Evolutionary conservation across 345 rosid species (phyloP), one percentile per base, ranked within the genome.

Genomic region (Dipteronia sinensis): DNA sequence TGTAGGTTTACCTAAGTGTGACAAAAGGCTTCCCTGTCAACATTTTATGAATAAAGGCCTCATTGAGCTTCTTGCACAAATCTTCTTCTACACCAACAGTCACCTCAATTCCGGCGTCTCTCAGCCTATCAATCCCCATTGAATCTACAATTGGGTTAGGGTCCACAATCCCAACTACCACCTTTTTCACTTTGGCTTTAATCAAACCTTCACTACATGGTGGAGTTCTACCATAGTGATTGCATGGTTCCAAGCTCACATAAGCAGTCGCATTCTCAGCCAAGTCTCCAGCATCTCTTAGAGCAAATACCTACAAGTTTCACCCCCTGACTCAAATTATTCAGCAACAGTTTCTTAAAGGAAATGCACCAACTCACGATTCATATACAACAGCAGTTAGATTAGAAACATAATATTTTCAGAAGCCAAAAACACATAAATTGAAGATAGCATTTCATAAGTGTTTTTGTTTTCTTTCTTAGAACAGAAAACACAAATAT

Each of bases 171-270:
- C 98, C 98, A 11, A 91, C 64, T 3, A 92, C 97, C 74, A 88
- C 93, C 85, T 85, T 90, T 79, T 89, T 96, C 81, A 91, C 93
- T 73, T 91, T 91, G 70, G 97, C 97, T 78, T 90, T 87, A 65
- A 94, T 87, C 76, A 94, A 66, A 23, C 98, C 99, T 80, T 96
- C 97, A 49, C 91, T 80, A 69, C 98, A 94, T 0, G 98, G 98
- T n/a, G 97, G 97, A 46, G 97, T 96, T 87, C 98, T 89, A 16
- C 99, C 98, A 70, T 85, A 81, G 80, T 92, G 97, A 76, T 96
- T 91, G 81, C 99, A 92, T 1, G 99, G 99, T 83, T 96, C 99
- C 59, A 94, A 83, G 77, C 93, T 92, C 82, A 94, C 98, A 74
- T 94, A 96, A 65, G 97, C 92, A 51, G 97, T 94, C 0, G 97